phyloP scores from a whole-genome alignment of 2,329 filamentous ascomycete genomes.

The Microdochium paspali region DNA sequence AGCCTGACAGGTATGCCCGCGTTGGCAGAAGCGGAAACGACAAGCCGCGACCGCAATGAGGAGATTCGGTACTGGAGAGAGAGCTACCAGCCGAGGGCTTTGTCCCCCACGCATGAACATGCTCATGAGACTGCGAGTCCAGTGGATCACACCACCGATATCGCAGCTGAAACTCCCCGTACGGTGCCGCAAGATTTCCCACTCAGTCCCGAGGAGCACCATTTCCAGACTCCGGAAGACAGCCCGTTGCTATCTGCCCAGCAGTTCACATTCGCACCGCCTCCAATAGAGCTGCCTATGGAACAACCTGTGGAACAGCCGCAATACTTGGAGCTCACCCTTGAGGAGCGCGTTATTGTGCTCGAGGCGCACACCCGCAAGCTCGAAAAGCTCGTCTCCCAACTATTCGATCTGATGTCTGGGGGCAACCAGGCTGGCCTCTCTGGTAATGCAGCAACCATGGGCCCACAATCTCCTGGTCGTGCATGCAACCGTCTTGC shows the following conservation, averaged over 20 bases:
- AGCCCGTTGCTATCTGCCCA: neutral
- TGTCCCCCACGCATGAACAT: conserved; percentile 37
- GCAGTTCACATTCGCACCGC: neutral
- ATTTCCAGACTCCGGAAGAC: conserved; percentile 33
- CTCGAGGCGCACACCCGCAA: conserved; percentile 43
- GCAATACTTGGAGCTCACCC: conserved; percentile 30
- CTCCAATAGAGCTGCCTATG: too few species aligned
- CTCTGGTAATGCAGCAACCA: neutral
- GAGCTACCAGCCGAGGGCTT: conserved; percentile 42
- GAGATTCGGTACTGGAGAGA: conserved; percentile 57
- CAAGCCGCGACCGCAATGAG: conserved; percentile 44
- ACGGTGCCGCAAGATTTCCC: conserved; percentile 17
- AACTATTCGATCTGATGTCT: conserved; percentile 29
- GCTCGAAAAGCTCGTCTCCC: conserved; percentile 42
- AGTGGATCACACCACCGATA: conserved; percentile 21
- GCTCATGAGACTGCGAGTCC: conserved; percentile 16
- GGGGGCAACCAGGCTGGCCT: neutral
- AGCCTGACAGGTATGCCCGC: conserved; percentile 47
- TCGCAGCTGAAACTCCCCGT: conserved; percentile 19
- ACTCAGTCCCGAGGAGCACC: conserved; percentile 35
- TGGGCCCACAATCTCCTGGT: neutral
- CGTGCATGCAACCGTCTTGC: neutral
- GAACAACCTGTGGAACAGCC: neutral
- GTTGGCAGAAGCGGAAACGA: conserved; percentile 20
- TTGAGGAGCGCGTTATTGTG: conserved; percentile 41